These are phyloP conservation scores for Paramyrothecium roridum DNA, from an alignment of 2,329 filamentous ascomycete genomes.

Conservation along the genomic window DNA sequence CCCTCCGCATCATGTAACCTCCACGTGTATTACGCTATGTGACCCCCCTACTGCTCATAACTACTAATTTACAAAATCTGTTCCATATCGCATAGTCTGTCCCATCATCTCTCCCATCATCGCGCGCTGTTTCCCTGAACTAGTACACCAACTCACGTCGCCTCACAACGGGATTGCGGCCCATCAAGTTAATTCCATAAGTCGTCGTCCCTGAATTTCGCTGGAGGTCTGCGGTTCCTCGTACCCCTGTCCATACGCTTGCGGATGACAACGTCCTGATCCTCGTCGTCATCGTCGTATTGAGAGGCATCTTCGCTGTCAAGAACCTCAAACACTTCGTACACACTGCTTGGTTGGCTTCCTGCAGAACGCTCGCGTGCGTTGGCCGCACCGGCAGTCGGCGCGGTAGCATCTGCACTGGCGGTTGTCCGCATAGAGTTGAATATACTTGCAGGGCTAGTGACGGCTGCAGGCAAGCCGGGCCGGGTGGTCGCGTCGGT, in stretches of 20 bases:
- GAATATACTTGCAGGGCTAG: too few relatives aligned
- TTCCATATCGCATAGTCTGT: neutral
- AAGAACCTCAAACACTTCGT: slow-evolving; percentile 18
- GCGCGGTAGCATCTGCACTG: neutral
- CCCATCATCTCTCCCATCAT: too few relatives aligned
- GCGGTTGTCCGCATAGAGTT: too few relatives aligned
- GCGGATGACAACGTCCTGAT: slow-evolving; percentile 26
- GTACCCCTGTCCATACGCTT: slow-evolving; percentile 19
- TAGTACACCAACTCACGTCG: too few relatives aligned
- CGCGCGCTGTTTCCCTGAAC: too few relatives aligned
- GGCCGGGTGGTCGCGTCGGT: too few relatives aligned
- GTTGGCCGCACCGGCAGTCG: neutral
- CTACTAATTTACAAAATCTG: too few relatives aligned
- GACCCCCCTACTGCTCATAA: too few relatives aligned
- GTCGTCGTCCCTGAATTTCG: slow-evolving; percentile 32
- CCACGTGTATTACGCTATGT: too few relatives aligned
- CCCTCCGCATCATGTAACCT: too few relatives aligned
- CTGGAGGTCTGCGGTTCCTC: slow-evolving; percentile 28
- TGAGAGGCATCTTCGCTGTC: slow-evolving; percentile 21
- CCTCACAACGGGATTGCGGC: too few relatives aligned
- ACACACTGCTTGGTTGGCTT: neutral
- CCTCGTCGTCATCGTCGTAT: slow-evolving; percentile 20
- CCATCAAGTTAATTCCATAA: slow-evolving; percentile 11
- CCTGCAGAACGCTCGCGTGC: neutral
- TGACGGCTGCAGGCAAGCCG: too few relatives aligned